Evolutionary conservation across 2,329 filamentous ascomycete genomes (phyloP), one percentile per base, ranked within the genome.

Genomic region (Exophiala sp.): DNA sequence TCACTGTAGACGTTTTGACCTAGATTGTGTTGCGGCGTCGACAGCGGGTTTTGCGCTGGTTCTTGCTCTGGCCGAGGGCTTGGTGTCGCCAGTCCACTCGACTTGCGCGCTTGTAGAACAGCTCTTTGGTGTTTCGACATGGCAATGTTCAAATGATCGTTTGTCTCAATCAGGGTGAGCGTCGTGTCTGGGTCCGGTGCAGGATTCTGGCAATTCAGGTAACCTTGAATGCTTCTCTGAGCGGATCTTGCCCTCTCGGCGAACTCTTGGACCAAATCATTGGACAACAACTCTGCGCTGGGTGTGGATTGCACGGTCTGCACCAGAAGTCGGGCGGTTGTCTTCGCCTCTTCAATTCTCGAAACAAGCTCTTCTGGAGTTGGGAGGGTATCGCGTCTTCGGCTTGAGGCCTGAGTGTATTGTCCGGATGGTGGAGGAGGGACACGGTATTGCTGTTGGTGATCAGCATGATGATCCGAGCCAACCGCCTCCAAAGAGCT

Each of bases 261-360:
- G 68, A 99, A 97, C 73, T 99, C 94, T 67, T 86, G 88, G 68
- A 96, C 85, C 48, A 99, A 79, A n/a, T 96, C 92, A 66, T 95
- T 92, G 50, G 78, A 72, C 16, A 91, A 78, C 20, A 96, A 76
- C 67, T 96, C 91, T 11, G 79, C 74, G 0, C 87, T 78, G 0
- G 90, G 84, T 0, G 91, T 96, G 53, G 88, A 91, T 71, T 92
- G 88, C 14, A 96, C 85, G 5, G 96, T 86, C 71, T 99, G 92
- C 48, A 89, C 82, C n/a, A 99, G 82, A 4, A 99, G 83, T 69
- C 91, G 92, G 5, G 92, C 91, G 2, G 91, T 95, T 2, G 90
- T 96, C 58, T 83, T 83, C 7, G 92, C 91, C 74, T 99, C 94
- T 69, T 96, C 89, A 36, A 99, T 82, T 41, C 94, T 83, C 54